Conservation (phyloP, 2,329 filamentous ascomycete genomes). For the Boeremia lycopersici region DNA sequence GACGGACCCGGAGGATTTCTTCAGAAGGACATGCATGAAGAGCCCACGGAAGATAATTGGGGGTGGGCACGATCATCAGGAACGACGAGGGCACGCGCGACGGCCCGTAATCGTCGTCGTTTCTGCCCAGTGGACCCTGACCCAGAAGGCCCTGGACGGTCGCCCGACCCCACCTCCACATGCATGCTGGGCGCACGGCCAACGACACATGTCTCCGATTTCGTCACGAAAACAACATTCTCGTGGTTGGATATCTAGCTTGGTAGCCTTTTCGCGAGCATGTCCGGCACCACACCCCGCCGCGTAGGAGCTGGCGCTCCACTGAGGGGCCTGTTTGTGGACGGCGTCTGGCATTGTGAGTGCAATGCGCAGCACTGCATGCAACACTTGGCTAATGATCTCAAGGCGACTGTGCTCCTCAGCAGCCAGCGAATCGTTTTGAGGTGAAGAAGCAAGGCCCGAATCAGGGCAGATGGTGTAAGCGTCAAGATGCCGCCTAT, state of each 20-base stretch:
- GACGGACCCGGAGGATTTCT: no score
- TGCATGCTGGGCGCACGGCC: not conserved
- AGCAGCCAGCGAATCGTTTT: constrained; percentile 60
- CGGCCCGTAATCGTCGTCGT: constrained; percentile 1
- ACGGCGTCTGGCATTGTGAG: constrained; percentile 40
- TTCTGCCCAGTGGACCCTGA: constrained; percentile 1
- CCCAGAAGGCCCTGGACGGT: not conserved
- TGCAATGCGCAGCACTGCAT: not conserved
- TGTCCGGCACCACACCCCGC: constrained; percentile 25
- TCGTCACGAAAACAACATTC: not conserved
- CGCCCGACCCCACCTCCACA: not conserved
- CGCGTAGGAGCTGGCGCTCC: constrained; percentile 14
- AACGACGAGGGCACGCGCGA: not conserved
- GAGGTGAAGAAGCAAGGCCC: constrained; percentile 62
- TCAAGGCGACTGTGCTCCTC: constrained; percentile 60
- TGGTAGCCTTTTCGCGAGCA: constrained; percentile 11
- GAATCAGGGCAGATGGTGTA: constrained; percentile 62
- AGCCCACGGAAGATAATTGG: not conserved
- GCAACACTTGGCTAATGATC: constrained; percentile 16
- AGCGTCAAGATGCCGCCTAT: not conserved
- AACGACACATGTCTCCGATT: not conserved
- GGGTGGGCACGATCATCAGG: not conserved
- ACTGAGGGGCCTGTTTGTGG: constrained; percentile 27
- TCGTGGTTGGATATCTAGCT: not conserved
- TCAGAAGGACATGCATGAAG: not conserved